Evolutionary conservation across 805 yeast species (phyloP), one percentile per base, ranked within the genome.

Genomic region (Ogataea paradorogensis): DNA sequence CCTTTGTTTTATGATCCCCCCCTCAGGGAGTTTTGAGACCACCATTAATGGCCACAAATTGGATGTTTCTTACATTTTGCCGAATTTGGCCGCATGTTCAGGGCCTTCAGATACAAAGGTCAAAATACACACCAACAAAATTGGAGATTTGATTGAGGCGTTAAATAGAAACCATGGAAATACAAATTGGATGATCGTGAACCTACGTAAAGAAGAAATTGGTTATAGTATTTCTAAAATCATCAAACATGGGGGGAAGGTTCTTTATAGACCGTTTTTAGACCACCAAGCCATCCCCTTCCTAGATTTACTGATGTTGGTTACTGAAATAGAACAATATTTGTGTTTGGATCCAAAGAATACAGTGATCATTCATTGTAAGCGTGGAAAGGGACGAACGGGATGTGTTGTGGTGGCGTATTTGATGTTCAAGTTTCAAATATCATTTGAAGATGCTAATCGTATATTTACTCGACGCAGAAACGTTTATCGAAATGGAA

Each of bases 321-420:
- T 79, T 0, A 55, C 59, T 11, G 71, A 69, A 1, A 73, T 89
- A 7, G 61, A 69, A 29, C 47, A 45, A 0, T 82, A 62, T 46
- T 52, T 84, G 18, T 31, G 46, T 1, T 48, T 58, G 15, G 50
- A 62, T 0, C 42, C 61, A 0, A 70, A 73, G 40, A 34, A 47
- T 15, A 55, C 47, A 5, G 79, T 83, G 2, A 89, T 85, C 0
- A 59, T 91, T 7, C 97, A 91, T 57, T 91, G 98, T 58, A 80
- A 84, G 53, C 85, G 86, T 48, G 98, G 98, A 0, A 89, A 88
- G 61, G 98, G 98, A 0, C 67, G 98, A 20, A 82, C 95, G 0
- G 97, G 98, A 0, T 72, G 89, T 1, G 62, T 87, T 1, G 74
- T 76, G 6, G 77, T 85, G 44, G 86, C 89, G 0, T 84, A 78